Conservation (phyloP, 208 protist genomes). For the Acanthamoeba rhysodes region DNA sequence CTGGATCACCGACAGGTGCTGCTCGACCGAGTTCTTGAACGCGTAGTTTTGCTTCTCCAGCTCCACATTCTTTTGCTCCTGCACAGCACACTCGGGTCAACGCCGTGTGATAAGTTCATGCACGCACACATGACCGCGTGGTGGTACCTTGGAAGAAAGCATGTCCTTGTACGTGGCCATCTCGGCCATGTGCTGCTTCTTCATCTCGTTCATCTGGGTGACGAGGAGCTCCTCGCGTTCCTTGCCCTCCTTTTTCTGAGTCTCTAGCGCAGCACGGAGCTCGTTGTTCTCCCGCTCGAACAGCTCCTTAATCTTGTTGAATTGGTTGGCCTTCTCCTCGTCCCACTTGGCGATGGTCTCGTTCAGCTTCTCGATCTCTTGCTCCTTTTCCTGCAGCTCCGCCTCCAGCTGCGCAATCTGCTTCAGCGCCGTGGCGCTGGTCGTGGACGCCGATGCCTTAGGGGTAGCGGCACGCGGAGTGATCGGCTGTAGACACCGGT, state of each 20-base stretch:
- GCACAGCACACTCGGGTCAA: not conserved
- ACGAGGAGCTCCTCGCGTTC: constrained; percentile 54
- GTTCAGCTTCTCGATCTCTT: constrained; percentile 33
- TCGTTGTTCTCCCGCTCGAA: constrained; percentile 51
- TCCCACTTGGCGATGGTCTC: constrained; percentile 48
- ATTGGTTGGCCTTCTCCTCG: constrained; percentile 39
- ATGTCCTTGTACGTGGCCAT: not conserved
- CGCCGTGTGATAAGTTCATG: no score
- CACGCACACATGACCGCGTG: no score
- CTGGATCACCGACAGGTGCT: constrained; percentile 42
- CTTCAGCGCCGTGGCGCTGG: not conserved
- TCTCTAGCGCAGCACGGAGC: not conserved
- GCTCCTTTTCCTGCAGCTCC: constrained; percentile 23
- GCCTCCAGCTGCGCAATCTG: constrained; percentile 16
- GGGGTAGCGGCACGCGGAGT: not conserved
- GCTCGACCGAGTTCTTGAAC: constrained; percentile 46
- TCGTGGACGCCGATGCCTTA: not conserved
- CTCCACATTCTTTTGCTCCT: constrained; percentile 20
- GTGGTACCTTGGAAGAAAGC: not conserved
- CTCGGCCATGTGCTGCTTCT: constrained; percentile 37
- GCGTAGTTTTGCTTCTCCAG: constrained; percentile 39
- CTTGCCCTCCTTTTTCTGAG: not conserved
- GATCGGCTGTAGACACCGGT: not conserved
- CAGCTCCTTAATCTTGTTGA: constrained; percentile 51
- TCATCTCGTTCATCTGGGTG: constrained; percentile 43